Conservation (phyloP, 768 basidiomycete genomes). For the Macrolepiota fuliginosa region DNA sequence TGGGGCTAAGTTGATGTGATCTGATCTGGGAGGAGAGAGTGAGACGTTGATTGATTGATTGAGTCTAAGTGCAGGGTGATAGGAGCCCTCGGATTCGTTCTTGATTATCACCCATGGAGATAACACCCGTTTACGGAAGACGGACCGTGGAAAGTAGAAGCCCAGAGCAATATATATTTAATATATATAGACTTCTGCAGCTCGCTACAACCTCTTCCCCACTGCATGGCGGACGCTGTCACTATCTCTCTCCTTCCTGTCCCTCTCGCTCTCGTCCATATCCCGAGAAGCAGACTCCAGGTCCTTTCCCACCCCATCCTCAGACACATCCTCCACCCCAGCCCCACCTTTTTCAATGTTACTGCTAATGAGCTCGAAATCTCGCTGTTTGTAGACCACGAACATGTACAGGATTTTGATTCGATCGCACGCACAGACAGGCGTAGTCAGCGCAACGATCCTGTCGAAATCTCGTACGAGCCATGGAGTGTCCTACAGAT, state of each 20-base stretch:
- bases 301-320: slow-evolving; percentile 60
- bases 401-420: slow-evolving; percentile 57
- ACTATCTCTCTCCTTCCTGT: slow-evolving; percentile 74
- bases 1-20: neutral
- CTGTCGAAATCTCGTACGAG: slow-evolving; percentile 70
- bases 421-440: slow-evolving; percentile 57
- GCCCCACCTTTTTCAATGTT: slow-evolving; percentile 68
- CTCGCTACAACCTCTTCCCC: neutral
- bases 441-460: slow-evolving; percentile 44
- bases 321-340: slow-evolving; percentile 65
- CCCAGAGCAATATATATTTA: neutral
- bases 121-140: neutral
- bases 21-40: neutral
- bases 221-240: slow-evolving; percentile 19
- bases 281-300: slow-evolving; percentile 66
- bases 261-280: slow-evolving; percentile 69
- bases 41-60: neutral
- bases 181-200: neutral
- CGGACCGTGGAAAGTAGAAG: neutral
- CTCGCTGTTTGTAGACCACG: slow-evolving; percentile 66
- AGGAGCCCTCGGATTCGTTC: neutral
- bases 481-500: slow-evolving; percentile 81
- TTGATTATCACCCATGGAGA: neutral
- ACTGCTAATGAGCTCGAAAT: slow-evolving; percentile 82
- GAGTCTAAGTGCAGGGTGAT: neutral